These are phyloP conservation scores for Globisporangium uncinulatum DNA, from an alignment of 352 stramenopile species.

Conservation along the genomic window DNA sequence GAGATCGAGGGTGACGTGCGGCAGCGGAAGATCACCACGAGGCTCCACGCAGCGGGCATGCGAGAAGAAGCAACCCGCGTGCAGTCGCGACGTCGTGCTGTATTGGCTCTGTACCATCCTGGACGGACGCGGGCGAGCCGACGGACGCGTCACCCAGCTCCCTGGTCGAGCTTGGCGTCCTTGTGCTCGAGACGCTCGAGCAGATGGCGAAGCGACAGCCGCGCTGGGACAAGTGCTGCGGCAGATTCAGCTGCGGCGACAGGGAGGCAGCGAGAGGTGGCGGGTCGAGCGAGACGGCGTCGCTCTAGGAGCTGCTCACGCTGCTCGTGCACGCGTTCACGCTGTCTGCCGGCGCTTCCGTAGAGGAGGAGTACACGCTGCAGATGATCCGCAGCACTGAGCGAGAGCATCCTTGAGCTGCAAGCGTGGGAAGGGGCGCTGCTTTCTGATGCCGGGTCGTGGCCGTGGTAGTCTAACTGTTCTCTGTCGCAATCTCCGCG, in stretches of 20 bases:
- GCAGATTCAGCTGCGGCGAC: conserved; percentile 42
- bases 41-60: conserved; percentile 33
- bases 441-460: no score
- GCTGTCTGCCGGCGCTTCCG: conserved; percentile 32
- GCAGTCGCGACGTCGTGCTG: conserved; percentile 66
- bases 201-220: conserved; percentile 50
- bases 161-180: conserved; percentile 63
- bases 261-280: conserved; percentile 42
- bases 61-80: conserved; percentile 35
- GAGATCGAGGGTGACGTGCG: conserved; percentile 44
- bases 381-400: conserved; percentile 55
- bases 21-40: conserved; percentile 41
- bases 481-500: no score
- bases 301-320: conserved; percentile 44
- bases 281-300: conserved; percentile 16
- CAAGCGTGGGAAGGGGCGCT: neutral
- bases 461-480: no score
- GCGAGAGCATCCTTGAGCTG: conserved; percentile 47
- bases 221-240: conserved; percentile 49
- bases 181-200: conserved; percentile 70
- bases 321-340: conserved; percentile 62
- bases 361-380: conserved; percentile 58
- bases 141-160: conserved; percentile 43
- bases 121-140: conserved; percentile 58
- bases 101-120: conserved; percentile 63